Conservation (phyloP, 2,329 filamentous ascomycete species). For the Aplosporella prunicola region DNA sequence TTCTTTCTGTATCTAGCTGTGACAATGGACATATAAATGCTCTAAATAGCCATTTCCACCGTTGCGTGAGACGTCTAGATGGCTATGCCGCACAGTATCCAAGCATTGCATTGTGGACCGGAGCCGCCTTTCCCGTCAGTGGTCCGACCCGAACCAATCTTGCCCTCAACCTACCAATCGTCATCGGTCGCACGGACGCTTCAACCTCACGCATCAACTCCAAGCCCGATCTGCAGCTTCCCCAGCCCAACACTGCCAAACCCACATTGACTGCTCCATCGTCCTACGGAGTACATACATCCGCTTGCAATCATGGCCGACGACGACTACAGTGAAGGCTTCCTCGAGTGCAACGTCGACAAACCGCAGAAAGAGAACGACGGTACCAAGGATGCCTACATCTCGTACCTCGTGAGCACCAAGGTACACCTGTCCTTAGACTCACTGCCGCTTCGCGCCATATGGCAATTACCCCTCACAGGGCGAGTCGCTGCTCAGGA, state of each 20-base stretch:
- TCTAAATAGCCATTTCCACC: too few species aligned
- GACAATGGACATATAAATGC: too few species aligned
- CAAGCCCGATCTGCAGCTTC: slow-evolving; percentile 10
- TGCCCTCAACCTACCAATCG: too few species aligned
- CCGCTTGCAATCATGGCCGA: slow-evolving; percentile 9
- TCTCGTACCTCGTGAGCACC: slow-evolving; percentile 90
- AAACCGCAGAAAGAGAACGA: slow-evolving; percentile 90
- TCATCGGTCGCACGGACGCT: slow-evolving; percentile 10
- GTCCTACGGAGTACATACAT: neutral
- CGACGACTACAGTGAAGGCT: slow-evolving; percentile 44
- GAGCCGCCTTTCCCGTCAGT: too few species aligned
- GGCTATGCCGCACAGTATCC: too few species aligned
- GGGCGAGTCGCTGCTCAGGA: too few species aligned
- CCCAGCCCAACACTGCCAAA: slow-evolving; percentile 4
- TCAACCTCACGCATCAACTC: slow-evolving; percentile 9
- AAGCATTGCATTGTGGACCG: too few species aligned
- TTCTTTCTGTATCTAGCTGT: too few species aligned
- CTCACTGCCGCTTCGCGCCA: slow-evolving; percentile 2
- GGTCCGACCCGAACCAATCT: too few species aligned
- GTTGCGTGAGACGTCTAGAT: too few species aligned
- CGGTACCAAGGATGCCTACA: slow-evolving; percentile 91
- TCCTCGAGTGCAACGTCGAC: slow-evolving; percentile 73
- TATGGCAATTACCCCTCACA: too few species aligned
- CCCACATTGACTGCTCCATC: slow-evolving; percentile 2
- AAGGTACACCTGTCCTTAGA: slow-evolving; percentile 48